These are phyloP conservation scores for Mariannaea sp. DNA, from an alignment of 2,329 filamentous ascomycete species.

Conservation along the genomic window DNA sequence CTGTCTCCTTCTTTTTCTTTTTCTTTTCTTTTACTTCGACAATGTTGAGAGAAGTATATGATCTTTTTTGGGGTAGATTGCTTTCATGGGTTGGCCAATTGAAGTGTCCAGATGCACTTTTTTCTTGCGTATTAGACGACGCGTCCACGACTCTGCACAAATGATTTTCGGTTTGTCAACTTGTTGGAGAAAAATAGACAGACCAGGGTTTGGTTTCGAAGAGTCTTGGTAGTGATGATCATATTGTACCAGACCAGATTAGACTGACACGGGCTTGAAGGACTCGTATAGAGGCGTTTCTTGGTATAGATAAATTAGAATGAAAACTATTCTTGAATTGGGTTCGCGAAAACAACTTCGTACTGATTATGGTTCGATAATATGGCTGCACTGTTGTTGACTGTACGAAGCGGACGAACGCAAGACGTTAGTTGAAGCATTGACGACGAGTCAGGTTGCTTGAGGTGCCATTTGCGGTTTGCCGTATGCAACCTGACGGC, in stretches of 20 bases:
- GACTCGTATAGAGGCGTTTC: constrained; percentile 34
- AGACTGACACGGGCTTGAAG: constrained; percentile 18
- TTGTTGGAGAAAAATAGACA: background rate
- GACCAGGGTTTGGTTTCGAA: background rate
- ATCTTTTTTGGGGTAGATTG: background rate
- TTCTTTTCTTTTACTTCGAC: background rate
- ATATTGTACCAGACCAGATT: constrained; percentile 24
- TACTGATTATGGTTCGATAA: too few species aligned
- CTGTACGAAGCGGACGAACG: too few species aligned
- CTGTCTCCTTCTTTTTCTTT: constrained; percentile 12
- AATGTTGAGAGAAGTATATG: constrained; percentile 4
- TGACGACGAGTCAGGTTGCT: too few species aligned
- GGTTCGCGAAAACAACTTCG: background rate
- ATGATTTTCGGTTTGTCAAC: background rate
- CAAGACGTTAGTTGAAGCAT: too few species aligned
- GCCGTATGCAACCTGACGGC: too few species aligned
- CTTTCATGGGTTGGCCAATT: constrained; percentile 6
- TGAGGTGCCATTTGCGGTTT: too few species aligned
- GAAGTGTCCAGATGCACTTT: constrained; percentile 9
- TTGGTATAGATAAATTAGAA: constrained; percentile 36
- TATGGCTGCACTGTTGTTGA: too few species aligned
- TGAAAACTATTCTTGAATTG: constrained; percentile 24
- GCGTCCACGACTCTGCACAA: background rate
- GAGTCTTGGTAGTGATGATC: constrained; percentile 22
- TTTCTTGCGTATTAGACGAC: constrained; percentile 6